These are phyloP conservation scores for Phytophthora aleatoria DNA, from an alignment of 352 stramenopile species.

Conservation along the genomic window DNA sequence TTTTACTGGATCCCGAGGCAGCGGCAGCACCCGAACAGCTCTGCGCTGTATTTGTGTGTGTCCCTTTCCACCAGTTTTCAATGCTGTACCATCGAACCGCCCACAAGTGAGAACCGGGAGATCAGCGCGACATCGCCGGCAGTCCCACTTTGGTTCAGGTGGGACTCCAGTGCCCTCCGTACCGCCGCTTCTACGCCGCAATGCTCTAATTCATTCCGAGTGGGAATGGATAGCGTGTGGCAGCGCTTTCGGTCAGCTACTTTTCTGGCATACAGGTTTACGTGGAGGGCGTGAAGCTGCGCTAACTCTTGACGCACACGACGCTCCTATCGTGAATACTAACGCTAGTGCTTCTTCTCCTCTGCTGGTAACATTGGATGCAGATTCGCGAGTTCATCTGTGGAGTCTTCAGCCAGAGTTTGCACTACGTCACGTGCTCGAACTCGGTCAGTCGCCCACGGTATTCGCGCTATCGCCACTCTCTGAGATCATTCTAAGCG, in stretches of 20 bases:
- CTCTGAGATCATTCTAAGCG: constrained; percentile 62
- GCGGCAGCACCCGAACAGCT: background rate
- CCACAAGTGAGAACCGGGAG: constrained; percentile 19
- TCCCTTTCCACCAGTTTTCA: constrained; percentile 65
- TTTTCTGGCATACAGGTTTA: constrained; percentile 75
- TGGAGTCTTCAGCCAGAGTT: constrained; percentile 70
- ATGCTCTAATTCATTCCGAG: constrained; percentile 48
- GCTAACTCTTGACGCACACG: constrained; percentile 59
- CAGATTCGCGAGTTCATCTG: constrained; percentile 42
- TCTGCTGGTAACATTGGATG: constrained; percentile 61
- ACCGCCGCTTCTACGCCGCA: constrained; percentile 24
- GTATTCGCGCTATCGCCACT: constrained; percentile 56
- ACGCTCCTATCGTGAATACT: constrained; percentile 50
- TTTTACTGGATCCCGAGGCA: constrained; percentile 1
- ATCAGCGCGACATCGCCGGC: constrained; percentile 17
- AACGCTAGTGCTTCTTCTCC: constrained; percentile 47
- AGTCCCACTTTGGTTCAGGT: constrained; percentile 9
- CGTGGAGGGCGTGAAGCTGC: constrained; percentile 37
- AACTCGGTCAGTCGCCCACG: constrained; percentile 51
- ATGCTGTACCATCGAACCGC: constrained; percentile 21
- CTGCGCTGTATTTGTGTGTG: constrained; percentile 51
- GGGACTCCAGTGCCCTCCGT: constrained; percentile 1
- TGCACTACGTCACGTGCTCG: constrained; percentile 52
- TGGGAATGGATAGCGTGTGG: constrained; percentile 73
- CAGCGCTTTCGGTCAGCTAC: constrained; percentile 61